Percentiles rank a stretch among this genome's conserved stretches.
These are phyloP conservation scores for Fragaria nilgerrensis DNA, from an alignment of 306 rosid species.

Conservation along the genomic window DNA sequence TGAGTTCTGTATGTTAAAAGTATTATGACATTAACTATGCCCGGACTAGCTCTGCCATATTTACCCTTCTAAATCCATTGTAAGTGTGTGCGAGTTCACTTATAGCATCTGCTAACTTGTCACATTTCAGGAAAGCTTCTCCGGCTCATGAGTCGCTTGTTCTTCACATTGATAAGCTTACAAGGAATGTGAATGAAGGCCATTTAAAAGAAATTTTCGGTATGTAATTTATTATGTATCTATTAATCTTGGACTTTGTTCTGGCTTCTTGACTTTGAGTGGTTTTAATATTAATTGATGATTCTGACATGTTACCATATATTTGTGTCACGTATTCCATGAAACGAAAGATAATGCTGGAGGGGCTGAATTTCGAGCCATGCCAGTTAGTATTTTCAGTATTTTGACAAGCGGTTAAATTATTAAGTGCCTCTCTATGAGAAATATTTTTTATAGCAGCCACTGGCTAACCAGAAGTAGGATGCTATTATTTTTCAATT, in stretches of 20 bases:
- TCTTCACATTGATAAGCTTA: slow-evolving; percentile 80
- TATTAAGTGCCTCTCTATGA: not conserved
- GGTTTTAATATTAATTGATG: not conserved
- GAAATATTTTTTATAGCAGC: not conserved
- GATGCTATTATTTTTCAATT: not conserved
- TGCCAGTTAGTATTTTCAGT: not conserved
- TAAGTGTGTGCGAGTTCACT: not conserved
- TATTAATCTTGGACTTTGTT: slow-evolving; percentile 4
- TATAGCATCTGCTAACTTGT: slow-evolving; percentile 11
- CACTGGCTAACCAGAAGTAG: not conserved
- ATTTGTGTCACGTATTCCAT: not conserved
- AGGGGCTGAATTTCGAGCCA: not conserved
- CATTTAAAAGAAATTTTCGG: slow-evolving; percentile 90
- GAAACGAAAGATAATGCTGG: not conserved
- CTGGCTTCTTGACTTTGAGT: slow-evolving; percentile 11
- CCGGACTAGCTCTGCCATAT: not conserved
- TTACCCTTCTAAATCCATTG: too few species aligned
- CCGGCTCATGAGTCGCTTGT: slow-evolving; percentile 84
- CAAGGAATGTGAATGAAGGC: slow-evolving; percentile 96
- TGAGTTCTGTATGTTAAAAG: not conserved
- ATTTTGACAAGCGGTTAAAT: not conserved
- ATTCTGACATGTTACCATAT: not conserved
- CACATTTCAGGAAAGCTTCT: slow-evolving; percentile 71
- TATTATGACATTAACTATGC: not conserved
- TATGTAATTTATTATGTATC: slow-evolving; percentile 36